These are phyloP conservation scores for Komagataella pastoris DNA, from an alignment of 805 yeast species.

Conservation along the genomic window DNA sequence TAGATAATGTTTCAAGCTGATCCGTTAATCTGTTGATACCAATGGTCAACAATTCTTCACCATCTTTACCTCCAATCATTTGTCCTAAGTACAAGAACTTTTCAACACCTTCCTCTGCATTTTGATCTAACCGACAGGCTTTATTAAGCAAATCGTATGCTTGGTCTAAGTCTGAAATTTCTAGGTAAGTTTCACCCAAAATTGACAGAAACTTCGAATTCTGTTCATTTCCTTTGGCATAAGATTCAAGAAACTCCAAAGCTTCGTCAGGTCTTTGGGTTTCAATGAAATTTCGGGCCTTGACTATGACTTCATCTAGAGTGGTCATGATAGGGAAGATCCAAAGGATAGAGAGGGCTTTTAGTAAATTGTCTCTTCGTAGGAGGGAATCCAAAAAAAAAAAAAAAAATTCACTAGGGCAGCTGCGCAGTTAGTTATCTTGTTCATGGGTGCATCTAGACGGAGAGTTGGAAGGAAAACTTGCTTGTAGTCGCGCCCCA, in stretches of 20 bases:
- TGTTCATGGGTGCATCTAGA: neutral
- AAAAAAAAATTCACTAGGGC: neutral
- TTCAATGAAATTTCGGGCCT: slow-evolving; percentile 30
- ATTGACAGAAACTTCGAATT: slow-evolving; percentile 35
- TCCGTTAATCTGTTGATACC: slow-evolving; percentile 45
- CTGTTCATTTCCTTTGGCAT: slow-evolving; percentile 19
- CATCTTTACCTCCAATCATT: slow-evolving; percentile 72
- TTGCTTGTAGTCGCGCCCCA: neutral
- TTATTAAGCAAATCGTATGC: slow-evolving; percentile 52
- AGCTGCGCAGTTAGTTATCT: neutral
- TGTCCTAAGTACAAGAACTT: slow-evolving; percentile 88
- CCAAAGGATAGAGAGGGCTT: neutral
- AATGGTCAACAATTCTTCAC: slow-evolving; percentile 43
- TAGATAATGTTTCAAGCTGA: slow-evolving; percentile 18
- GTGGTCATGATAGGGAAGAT: neutral
- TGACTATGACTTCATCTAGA: slow-evolving; percentile 10
- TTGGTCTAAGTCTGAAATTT: slow-evolving; percentile 63
- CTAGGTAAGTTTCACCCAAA: slow-evolving; percentile 70
- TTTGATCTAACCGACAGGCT: slow-evolving; percentile 59
- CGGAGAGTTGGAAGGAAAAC: neutral
- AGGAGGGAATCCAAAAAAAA: neutral
- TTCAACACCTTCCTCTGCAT: slow-evolving; percentile 55
- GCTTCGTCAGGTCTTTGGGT: slow-evolving; percentile 42
- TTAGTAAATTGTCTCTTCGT: neutral
- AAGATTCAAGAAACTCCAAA: slow-evolving; percentile 29